Conservation (phyloP, 768 basidiomycete genomes). For the Termitomyces titanicus region DNA sequence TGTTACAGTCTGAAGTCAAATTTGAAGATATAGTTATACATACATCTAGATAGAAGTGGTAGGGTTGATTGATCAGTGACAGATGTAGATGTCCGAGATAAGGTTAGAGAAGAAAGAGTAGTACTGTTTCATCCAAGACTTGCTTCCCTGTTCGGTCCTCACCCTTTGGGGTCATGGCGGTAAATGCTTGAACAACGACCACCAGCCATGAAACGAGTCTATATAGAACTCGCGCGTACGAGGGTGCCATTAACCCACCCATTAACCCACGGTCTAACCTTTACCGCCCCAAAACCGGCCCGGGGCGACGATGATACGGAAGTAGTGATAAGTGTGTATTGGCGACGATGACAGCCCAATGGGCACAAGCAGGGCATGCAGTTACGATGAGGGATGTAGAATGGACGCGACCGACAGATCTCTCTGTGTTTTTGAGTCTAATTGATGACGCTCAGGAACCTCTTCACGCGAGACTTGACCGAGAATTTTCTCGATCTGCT, state of each 20-base stretch:
- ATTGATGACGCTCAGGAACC: slow-evolving; percentile 10
- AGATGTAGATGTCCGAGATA: neutral
- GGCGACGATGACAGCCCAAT: neutral
- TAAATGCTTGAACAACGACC: neutral
- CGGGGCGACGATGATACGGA: neutral
- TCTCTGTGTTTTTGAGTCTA: neutral
- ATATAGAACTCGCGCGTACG: neutral
- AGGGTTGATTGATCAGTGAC: too few species aligned
- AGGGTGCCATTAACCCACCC: too few species aligned
- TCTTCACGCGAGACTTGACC: slow-evolving; percentile 13
- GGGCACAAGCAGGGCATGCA: slow-evolving; percentile 7
- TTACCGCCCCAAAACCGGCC: too few species aligned
- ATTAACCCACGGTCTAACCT: too few species aligned
- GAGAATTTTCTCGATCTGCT: slow-evolving; percentile 7
- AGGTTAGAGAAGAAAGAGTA: too few species aligned
- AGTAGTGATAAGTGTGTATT: neutral
- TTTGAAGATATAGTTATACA: too few species aligned
- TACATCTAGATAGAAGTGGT: too few species aligned
- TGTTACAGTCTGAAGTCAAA: too few species aligned
- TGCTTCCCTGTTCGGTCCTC: neutral
- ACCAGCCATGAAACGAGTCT: too few species aligned
- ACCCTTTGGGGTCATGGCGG: neutral
- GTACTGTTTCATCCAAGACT: too few species aligned
- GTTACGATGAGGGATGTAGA: neutral
- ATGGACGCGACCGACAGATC: neutral